phyloP scores from a whole-genome alignment of 768 basidiomycete genomes.

The Boletus sp. region DNA sequence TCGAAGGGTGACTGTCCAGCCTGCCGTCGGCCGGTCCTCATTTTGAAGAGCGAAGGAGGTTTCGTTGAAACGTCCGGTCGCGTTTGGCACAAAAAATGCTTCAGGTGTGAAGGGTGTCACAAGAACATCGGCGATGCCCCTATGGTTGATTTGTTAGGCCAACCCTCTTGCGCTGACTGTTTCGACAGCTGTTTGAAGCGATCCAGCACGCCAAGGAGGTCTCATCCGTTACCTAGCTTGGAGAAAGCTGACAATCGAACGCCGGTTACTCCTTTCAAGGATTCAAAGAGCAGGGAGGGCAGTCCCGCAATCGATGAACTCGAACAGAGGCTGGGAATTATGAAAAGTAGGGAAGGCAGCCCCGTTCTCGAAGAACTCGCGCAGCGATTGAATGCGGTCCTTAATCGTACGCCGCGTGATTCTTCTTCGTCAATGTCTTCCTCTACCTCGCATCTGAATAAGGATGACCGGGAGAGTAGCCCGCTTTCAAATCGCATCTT shows the following conservation, averaged over 20 bases:
- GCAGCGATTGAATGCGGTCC: conserved; percentile 42
- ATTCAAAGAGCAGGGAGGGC: conserved; percentile 45
- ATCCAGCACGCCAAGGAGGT: conserved; percentile 38
- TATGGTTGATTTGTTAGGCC: conserved; percentile 81
- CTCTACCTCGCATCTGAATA: conserved; percentile 17
- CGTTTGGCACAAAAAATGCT: conserved; percentile 83
- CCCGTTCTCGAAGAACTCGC: conserved; percentile 52
- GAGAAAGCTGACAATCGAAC: conserved; percentile 36
- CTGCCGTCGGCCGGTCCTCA: conserved; percentile 70
- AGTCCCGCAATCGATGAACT: conserved; percentile 66
- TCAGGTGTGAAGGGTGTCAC: conserved; percentile 69
- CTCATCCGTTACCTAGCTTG: conserved; percentile 37
- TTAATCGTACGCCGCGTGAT: conserved; percentile 35
- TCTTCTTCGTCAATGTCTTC: conserved; percentile 26
- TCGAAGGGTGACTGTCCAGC: conserved; percentile 70
- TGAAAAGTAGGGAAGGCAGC: conserved; percentile 52
- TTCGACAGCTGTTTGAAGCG: conserved; percentile 74
- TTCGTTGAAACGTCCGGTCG: conserved; percentile 69
- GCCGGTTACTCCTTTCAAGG: conserved; percentile 46
- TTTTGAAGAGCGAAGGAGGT: conserved; percentile 72
- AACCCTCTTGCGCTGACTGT: conserved; percentile 76
- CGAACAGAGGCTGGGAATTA: conserved; percentile 58
- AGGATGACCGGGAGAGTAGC: conserved; percentile 26
- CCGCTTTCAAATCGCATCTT: conserved; percentile 27
- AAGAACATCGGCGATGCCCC: conserved; percentile 72